Base-by-base conservation (phyloP, 1,139 yeast species). In the Sugiyamaella sp. region DNA sequence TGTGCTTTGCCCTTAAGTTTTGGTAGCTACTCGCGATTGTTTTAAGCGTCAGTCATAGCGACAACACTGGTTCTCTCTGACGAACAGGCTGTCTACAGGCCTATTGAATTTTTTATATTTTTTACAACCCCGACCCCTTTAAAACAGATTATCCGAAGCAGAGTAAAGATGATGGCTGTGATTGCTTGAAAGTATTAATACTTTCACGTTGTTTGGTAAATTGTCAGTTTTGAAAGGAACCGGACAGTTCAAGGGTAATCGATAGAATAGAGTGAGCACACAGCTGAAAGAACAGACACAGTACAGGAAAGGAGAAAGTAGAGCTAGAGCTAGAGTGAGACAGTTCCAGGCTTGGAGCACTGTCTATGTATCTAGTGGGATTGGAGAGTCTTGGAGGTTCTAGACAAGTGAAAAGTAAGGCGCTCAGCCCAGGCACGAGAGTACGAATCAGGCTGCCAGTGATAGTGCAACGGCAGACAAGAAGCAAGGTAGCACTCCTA, bases 131-230 rank as follows among this genome's bases (percentile, higher is more conserved):
- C 24, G 8, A 16, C 17, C 19, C 17, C 14, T 33, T 45, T 19
- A 5, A 20, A 38, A 24, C 16, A 6, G 19, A 6, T 6, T 29
- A 29, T 29, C 35, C 24, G 12, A 14, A 19, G 12, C 14, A 25
- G 41, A 25, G 50, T 39, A 14, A 46, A 40, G 20, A 46, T 46
- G 50, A 19, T 24, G 44, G 50, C 50, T 46, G 50, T 38, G 50
- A 19, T 39, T 46, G 50, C 50, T 46, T 46, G 50, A 46, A 46
- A 46, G 50, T 46, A 38, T 38, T 38, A 20, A 39, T 46, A 46
- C 50, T 46, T 46, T 46, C 50, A 46, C 39, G 25, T 29, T 25
- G 37, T 46, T 46, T 38, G 50, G 25, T 46, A 37, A 4, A 33
- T 46, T 46, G 41, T 46, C 37, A 37, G 49, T 46, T 37, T 46